phyloP scores from a whole-genome alignment of 768 basidiomycete species.

The Leccinum longicurvipes region DNA sequence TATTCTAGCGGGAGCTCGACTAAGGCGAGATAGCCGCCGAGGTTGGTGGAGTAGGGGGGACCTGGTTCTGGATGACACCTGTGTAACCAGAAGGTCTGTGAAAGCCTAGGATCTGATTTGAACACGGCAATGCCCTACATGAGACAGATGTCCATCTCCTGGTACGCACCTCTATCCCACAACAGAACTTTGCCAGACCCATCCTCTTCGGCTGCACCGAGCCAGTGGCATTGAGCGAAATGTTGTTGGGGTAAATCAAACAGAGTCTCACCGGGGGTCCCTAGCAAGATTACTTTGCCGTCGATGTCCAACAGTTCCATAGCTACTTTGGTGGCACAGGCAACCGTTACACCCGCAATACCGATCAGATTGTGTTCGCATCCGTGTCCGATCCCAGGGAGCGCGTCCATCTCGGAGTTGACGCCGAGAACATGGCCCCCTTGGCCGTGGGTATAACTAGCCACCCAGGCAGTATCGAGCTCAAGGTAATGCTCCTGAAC shows the following conservation, averaged over 20 bases:
- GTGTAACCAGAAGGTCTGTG: background rate
- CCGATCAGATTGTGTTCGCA: conserved; percentile 86
- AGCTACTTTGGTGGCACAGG: conserved; percentile 63
- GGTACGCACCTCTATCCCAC: conserved; percentile 66
- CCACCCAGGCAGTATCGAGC: conserved; percentile 77
- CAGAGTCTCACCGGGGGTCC: conserved; percentile 61
- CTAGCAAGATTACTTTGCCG: conserved; percentile 68
- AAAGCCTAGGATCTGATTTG: background rate
- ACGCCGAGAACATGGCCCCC: conserved; percentile 66
- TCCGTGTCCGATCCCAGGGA: conserved; percentile 60
- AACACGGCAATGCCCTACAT: conserved; percentile 41
- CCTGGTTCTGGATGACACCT: conserved; percentile 85
- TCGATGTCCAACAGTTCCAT: conserved; percentile 59
- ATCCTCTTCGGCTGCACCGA: conserved; percentile 69
- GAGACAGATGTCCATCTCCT: conserved; percentile 71
- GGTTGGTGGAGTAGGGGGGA: conserved; percentile 57
- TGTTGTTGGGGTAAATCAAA: background rate
- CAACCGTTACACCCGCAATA: conserved; percentile 69
- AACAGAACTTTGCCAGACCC: conserved; percentile 69
- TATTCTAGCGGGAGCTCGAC: conserved; percentile 60
- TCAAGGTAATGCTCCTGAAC: conserved; percentile 61
- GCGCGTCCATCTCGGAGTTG: conserved; percentile 75
- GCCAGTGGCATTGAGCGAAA: background rate
- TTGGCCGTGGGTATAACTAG: conserved; percentile 57
- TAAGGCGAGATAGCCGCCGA: conserved; percentile 63